These are phyloP conservation scores for Salix purpurea DNA, from an alignment of 345 rosid genomes.

Conservation along the genomic window DNA sequence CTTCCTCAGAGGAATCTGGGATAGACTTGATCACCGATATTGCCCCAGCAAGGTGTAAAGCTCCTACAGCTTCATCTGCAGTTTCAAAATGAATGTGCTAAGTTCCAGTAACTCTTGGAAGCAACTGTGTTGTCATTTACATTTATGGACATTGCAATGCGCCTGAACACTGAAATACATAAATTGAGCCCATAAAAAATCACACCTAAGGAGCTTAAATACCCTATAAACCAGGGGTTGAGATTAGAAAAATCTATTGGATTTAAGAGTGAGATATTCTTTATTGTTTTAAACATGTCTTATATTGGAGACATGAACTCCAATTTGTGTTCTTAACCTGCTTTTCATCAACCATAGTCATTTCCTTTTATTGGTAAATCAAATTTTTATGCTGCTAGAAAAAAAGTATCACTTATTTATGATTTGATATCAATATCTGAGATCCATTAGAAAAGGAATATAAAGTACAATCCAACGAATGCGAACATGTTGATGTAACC, in stretches of 20 bases:
- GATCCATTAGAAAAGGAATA: background rate
- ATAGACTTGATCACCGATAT: slow-evolving; percentile 47
- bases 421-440: background rate
- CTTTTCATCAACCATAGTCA: background rate
- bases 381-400: background rate
- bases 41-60: slow-evolving; percentile 57
- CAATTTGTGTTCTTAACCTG: background rate
- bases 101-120: background rate
- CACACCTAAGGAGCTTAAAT: background rate
- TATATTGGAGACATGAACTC: background rate
- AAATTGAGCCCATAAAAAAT: background rate
- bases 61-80: slow-evolving; percentile 75
- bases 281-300: background rate
- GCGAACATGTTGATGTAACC: slow-evolving; percentile 21
- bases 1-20: slow-evolving; percentile 49
- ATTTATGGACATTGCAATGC: background rate
- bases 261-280: background rate
- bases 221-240: background rate
- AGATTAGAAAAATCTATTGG: background rate
- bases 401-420: background rate
- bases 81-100: background rate
- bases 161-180: background rate
- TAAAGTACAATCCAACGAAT: background rate
- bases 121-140: background rate
- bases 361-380: background rate